These are phyloP conservation scores for Epichloe hybrida DNA, from an alignment of 2,329 filamentous ascomycete genomes.

Conservation along the genomic window DNA sequence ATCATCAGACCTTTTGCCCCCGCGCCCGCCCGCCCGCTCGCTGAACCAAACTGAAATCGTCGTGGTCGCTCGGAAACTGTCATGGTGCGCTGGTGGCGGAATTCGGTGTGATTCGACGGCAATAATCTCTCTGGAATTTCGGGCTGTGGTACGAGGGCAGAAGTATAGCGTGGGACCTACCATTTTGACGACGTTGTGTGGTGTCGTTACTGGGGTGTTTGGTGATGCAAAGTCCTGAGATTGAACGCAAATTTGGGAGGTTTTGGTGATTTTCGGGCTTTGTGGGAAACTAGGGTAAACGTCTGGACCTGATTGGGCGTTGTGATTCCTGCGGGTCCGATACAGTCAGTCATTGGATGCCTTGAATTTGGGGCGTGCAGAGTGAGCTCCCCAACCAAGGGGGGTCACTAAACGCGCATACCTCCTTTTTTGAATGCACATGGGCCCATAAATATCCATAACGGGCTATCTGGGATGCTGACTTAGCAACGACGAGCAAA, in stretches of 20 bases:
- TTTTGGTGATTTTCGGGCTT: slow-evolving; percentile 32
- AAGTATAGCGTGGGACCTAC: slow-evolving; percentile 20
- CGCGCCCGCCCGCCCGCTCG: background rate
- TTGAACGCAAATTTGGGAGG: slow-evolving; percentile 24
- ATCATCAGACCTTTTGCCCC: background rate
- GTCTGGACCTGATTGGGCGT: slow-evolving; percentile 18
- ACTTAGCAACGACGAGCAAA: background rate
- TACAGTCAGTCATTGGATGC: background rate
- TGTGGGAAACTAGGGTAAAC: slow-evolving; percentile 30
- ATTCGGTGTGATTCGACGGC: slow-evolving; percentile 7
- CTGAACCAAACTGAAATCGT: background rate
- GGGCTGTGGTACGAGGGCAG: slow-evolving; percentile 5
- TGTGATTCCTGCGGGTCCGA: slow-evolving; percentile 13
- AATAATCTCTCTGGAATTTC: background rate
- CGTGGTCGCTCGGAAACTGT: slow-evolving; percentile 11
- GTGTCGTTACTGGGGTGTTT: slow-evolving; percentile 28
- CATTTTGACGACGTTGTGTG: slow-evolving; percentile 36
- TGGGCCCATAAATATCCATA: background rate
- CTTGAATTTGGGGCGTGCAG: slow-evolving; percentile 4
- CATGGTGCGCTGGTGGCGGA: slow-evolving; percentile 17
- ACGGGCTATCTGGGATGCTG: background rate
- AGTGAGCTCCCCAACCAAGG: no score
- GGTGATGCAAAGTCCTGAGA: slow-evolving; percentile 27
- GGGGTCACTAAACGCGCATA: no score
- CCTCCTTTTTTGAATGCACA: no score